A percentile compares a stretch with the other conserved stretches of the same genome.
These are phyloP conservation scores for Gossypium laxum DNA, from an alignment of 441 rosid genomes.

Conservation along the genomic window DNA sequence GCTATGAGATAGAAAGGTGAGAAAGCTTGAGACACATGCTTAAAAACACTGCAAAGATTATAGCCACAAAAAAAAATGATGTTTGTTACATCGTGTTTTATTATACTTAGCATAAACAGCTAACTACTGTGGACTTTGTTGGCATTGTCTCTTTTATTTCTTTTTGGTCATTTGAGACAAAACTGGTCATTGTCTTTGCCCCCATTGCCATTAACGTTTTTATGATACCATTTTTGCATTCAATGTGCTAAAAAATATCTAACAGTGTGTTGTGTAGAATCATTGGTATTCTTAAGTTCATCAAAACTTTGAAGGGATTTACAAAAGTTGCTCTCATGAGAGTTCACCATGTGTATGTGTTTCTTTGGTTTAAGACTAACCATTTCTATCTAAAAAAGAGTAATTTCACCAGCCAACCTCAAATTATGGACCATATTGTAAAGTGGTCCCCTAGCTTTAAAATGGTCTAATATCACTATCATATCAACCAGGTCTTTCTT, in stretches of 20 bases:
- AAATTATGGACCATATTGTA: too few species aligned
- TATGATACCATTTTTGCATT: not conserved
- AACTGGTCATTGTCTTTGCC: not conserved
- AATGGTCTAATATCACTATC: too few species aligned
- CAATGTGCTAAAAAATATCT: not conserved
- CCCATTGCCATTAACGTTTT: conserved; percentile 8
- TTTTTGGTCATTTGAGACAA: not conserved
- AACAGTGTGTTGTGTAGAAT: too few species aligned
- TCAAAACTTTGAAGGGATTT: too few species aligned
- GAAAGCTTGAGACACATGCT: conserved; percentile 19
- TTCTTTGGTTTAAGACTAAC: too few species aligned
- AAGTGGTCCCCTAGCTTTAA: too few species aligned
- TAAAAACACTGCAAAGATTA: not conserved
- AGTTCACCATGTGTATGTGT: too few species aligned
- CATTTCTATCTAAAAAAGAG: too few species aligned
- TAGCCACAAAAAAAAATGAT: not conserved
- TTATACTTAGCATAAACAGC: not conserved
- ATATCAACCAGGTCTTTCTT: too few species aligned
- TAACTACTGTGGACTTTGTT: not conserved
- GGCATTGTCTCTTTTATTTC: not conserved
- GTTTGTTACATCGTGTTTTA: not conserved
- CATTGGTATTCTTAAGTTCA: too few species aligned
- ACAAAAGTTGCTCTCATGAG: too few species aligned
- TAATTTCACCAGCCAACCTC: too few species aligned
- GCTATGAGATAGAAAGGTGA: conserved; percentile 15